Conservation (phyloP, 1,139 yeast genomes). For the Protomyces arabidopsidicola region DNA sequence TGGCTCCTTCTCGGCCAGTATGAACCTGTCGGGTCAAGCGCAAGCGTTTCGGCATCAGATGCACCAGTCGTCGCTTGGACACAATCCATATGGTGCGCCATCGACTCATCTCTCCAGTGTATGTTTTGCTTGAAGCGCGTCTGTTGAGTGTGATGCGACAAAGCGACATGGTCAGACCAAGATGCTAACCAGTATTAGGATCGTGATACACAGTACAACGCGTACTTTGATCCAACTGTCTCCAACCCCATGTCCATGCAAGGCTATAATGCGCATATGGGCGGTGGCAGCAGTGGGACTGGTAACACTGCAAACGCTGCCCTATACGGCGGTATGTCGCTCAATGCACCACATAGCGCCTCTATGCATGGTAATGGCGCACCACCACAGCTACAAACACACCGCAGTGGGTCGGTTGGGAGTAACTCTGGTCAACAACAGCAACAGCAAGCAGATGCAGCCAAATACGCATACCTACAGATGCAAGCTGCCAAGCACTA, state of each 20-base stretch:
- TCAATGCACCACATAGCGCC: background rate
- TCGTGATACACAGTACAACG: background rate
- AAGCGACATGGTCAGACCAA: no score
- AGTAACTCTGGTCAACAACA: background rate
- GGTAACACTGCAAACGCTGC: background rate
- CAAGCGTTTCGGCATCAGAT: background rate
- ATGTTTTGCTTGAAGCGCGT: background rate
- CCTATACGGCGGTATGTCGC: background rate
- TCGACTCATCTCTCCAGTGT: background rate
- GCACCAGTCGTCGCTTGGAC: background rate
- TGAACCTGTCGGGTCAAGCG: background rate
- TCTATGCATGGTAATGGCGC: background rate
- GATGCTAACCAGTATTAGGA: background rate
- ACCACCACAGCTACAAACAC: background rate
- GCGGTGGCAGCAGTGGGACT: background rate
- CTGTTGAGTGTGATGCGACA: background rate
- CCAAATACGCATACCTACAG: background rate
- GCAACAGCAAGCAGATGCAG: background rate
- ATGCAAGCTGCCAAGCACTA: background rate
- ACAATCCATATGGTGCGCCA: background rate
- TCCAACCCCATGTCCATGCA: background rate
- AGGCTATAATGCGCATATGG: background rate
- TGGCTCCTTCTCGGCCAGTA: background rate
- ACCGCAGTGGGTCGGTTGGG: background rate
- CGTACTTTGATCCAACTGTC: background rate